Evolutionary conservation across 306 rosid species (phyloP).

Genomic region (Erythrophleum fordii): DNA sequence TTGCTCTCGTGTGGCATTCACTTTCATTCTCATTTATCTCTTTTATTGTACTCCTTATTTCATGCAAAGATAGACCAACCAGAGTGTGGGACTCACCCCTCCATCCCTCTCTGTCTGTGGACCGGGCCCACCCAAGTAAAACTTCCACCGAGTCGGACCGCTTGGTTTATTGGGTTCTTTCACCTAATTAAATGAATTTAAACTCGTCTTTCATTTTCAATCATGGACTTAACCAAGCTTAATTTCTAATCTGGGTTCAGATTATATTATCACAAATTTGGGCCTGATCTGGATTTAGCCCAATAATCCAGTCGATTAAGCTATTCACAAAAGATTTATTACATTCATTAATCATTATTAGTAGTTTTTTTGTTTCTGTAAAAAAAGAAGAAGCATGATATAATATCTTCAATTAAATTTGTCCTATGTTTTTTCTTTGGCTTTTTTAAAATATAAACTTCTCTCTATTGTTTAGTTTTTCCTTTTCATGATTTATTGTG

Average conservation of each 20-base stretch:
- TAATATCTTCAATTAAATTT: no score
- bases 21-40: constrained; percentile 63
- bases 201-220: neutral
- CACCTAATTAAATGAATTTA: neutral
- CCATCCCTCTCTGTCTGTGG: neutral
- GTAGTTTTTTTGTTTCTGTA: no score
- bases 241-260: neutral
- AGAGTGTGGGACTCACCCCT: neutral
- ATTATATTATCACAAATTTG: neutral
- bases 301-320: neutral
- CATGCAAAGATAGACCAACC: neutral
- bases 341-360: no score
- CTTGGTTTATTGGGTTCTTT: neutral
- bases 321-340: no score
- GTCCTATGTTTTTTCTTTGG: no score
- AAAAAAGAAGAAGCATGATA: no score
- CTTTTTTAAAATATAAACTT: no score
- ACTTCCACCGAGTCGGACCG: neutral
- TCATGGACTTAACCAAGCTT: neutral
- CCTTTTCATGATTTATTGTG: no score
- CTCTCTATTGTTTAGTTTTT: no score
- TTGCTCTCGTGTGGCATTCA: constrained; percentile 68
- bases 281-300: neutral
- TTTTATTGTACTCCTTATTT: neutral
- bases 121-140: neutral